Evolutionary conservation across 225 moss, liverwort and hornwort genomes (phyloP).

Genomic region (Asterella californica): DNA sequence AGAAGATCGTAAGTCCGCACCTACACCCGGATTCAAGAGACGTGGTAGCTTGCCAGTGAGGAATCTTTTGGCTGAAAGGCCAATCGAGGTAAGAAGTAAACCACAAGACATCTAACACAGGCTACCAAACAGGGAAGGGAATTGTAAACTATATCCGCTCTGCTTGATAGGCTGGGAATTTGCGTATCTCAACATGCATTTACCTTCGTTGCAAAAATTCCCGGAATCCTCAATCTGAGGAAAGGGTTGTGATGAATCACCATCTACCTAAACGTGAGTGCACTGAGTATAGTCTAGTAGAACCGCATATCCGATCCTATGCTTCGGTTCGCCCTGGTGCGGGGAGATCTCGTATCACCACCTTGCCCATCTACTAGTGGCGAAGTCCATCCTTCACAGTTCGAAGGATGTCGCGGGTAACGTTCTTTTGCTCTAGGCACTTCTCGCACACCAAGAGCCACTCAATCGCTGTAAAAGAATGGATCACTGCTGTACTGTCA

Average conservation of each 20-base stretch:
- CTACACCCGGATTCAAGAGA: no score
- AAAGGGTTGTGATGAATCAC: neutral
- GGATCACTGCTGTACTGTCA: neutral
- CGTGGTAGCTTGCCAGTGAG: no score
- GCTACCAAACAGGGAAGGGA: no score
- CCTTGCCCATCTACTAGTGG: neutral
- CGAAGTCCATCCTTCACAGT: neutral
- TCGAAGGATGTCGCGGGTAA: neutral
- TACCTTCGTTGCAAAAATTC: conserved; percentile 2
- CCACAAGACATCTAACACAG: no score
- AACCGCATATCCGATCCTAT: neutral
- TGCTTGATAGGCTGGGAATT: conserved; percentile 1
- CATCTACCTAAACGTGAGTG: neutral
- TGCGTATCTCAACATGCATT: neutral
- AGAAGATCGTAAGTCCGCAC: no score
- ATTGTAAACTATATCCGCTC: no score
- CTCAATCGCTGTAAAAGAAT: neutral
- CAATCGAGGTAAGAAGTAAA: no score
- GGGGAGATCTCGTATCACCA: neutral
- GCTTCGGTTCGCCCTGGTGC: neutral
- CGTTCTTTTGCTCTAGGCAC: neutral
- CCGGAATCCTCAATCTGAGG: conserved; percentile 6
- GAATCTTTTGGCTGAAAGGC: no score
- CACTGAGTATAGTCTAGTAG: neutral
- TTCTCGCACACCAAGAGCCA: neutral